A percentile compares a stretch with the other conserved stretches of the same genome.
Evolutionary conservation across 2,329 filamentous ascomycete genomes (phyloP).

Genomic region (Pyrenophora tritici-repentis): DNA sequence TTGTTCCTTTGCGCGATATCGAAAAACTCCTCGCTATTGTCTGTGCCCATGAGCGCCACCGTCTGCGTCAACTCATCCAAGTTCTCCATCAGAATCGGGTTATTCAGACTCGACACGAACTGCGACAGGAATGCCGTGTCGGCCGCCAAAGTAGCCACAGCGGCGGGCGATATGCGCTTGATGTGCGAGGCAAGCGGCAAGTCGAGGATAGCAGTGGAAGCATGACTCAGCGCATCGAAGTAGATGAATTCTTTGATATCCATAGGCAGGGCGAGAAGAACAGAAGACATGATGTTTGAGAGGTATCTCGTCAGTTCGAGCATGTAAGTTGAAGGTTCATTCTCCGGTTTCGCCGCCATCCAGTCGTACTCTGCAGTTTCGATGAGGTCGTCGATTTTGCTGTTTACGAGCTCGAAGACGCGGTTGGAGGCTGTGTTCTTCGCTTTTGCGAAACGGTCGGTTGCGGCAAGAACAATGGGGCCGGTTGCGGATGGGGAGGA

Average conservation of each 20-base stretch:
- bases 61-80: conserved; percentile 94
- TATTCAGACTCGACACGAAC: conserved; percentile 86
- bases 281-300: conserved; percentile 95
- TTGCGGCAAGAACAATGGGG: conserved; percentile 78
- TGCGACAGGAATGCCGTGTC: conserved; percentile 83
- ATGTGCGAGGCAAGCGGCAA: conserved; percentile 80
- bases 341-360: conserved; percentile 65
- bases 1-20: conserved; percentile 87
- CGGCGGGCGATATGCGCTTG: conserved; percentile 83
- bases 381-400: conserved; percentile 96
- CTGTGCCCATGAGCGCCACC: conserved; percentile 79
- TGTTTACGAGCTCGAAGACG: conserved; percentile 98
- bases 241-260: conserved; percentile 98
- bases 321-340: conserved; percentile 90
- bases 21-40: conserved; percentile 96
- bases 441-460: conserved; percentile 81
- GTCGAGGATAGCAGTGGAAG: conserved; percentile 80
- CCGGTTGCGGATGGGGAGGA: conserved; percentile 81
- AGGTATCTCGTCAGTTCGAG: conserved; percentile 91
- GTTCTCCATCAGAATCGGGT: conserved; percentile 85
- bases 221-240: conserved; percentile 92
- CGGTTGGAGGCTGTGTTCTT: conserved; percentile 97
- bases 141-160: conserved; percentile 76
- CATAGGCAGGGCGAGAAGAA: conserved; percentile 86
- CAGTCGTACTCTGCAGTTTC: conserved; percentile 98